Evolutionary conservation across 1,284 basidiomycete species (phyloP), one percentile per base, ranked within the genome.

Genomic region (Rhodotorula sp.): DNA sequence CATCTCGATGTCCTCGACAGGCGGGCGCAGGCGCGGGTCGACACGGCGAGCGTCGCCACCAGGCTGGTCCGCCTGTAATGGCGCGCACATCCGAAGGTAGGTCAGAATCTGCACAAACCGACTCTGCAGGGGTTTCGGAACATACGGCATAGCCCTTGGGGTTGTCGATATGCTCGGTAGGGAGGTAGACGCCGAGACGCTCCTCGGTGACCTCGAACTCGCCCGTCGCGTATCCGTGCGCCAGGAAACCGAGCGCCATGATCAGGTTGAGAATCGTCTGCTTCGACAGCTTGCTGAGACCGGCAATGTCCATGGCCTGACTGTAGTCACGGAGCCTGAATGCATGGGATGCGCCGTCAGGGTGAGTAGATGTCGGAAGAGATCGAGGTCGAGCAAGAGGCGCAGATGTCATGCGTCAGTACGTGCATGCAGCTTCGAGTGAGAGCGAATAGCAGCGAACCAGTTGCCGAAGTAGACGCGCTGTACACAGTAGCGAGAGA

Each of bases 141-240:
- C 34, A 5, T 34, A 34, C 34, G 45, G 61, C 62, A n/a, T 77
- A 73, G 44, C 72, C 73, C 61, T 81, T 81, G 41, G 53, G 59
- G 52, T 46, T 86, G 86, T 77, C 81, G 68, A 96, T 94, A 81
- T 97, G 93, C 81, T 95, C 92, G 0, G 87, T 85, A 2, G 92
- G 91, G 45, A 94, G 88, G 82, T 97, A 97, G 52, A 89, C 88
- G 3, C 91, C 93, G 8, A 97, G 86, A 41, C 93, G 86, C 70
- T 96, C 93, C 48, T 85, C 84, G 1, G 93, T 97, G 59, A 97
- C 91, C 81, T 97, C 92, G 77, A 97, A 97, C 81, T 94, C 92
- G 63, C 73, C 77, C 3, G 76, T 77, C 16, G 74, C 79, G 80
- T 92, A 93, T 12, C 92, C 92, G 81, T 93, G 88, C 41, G 91